Conservation (phyloP, 768 basidiomycete genomes). For the Termitomyces eurrhizus region DNA sequence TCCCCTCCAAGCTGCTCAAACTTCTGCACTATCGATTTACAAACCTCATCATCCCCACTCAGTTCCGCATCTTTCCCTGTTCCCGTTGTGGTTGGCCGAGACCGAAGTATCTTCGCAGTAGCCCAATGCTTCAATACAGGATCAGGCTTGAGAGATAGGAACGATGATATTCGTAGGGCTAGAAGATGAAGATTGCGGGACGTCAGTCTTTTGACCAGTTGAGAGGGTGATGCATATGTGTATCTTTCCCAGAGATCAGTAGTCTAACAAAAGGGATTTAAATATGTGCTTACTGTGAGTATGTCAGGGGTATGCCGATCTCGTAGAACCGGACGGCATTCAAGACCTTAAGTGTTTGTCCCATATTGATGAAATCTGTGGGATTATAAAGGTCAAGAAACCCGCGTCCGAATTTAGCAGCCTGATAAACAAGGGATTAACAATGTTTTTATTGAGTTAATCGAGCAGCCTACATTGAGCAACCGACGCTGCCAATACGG, state of each 20-base stretch:
- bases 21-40: conserved; percentile 83
- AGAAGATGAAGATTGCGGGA: conserved; percentile 88
- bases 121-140: conserved; percentile 96
- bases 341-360: conserved; percentile 86
- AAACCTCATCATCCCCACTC: conserved; percentile 73
- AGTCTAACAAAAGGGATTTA: conserved; percentile 1
- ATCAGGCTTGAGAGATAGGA: conserved; percentile 79
- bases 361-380: conserved; percentile 89
- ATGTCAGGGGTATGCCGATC: conserved; percentile 90
- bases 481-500: conserved; percentile 85
- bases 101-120: conserved; percentile 79
- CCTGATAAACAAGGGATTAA: conserved; percentile 41
- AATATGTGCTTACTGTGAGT: conserved; percentile 65
- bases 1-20: conserved; percentile 77
- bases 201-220: conserved; percentile 79
- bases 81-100: conserved; percentile 55
- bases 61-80: conserved; percentile 52
- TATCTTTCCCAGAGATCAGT: conserved; percentile 48
- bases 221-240: conserved; percentile 72
- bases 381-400: conserved; percentile 94
- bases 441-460: background rate
- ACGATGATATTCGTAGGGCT: conserved; percentile 85
- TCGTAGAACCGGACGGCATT: conserved; percentile 92
- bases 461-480: conserved; percentile 56
- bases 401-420: conserved; percentile 94